These are phyloP conservation scores for Poronia punctata DNA, from an alignment of 495 filamentous ascomycete genomes.

Conservation along the genomic window DNA sequence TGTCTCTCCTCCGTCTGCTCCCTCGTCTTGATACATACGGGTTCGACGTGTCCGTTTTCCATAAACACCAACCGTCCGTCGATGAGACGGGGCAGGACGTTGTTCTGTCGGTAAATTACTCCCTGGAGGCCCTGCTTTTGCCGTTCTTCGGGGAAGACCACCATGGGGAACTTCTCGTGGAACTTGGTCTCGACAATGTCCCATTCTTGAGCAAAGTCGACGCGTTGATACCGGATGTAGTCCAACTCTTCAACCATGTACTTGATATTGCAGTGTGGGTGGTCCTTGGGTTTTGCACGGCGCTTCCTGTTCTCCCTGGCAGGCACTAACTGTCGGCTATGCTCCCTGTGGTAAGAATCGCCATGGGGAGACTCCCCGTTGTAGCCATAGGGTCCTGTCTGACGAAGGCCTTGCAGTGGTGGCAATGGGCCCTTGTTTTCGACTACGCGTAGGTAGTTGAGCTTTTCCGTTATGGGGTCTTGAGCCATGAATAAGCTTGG, in stretches of 20 bases:
- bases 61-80: constrained; percentile 20
- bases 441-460: constrained; percentile 11
- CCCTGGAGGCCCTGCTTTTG: constrained; percentile 26
- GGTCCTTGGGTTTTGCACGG: not conserved
- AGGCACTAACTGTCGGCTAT: constrained; percentile 1
- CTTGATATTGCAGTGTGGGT: constrained; percentile 25
- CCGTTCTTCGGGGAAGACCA: constrained; percentile 12
- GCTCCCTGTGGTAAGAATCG: not conserved
- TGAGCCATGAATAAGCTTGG: not conserved
- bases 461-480: constrained; percentile 19
- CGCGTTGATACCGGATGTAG: constrained; percentile 29
- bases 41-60: constrained; percentile 15
- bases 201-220: constrained; percentile 31
- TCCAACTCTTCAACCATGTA: constrained; percentile 27
- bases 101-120: constrained; percentile 33
- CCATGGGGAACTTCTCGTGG: constrained; percentile 21
- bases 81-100: constrained; percentile 14
- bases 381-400: too few relatives aligned
- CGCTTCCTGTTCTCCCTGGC: not conserved
- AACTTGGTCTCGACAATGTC: constrained; percentile 20
- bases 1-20: constrained; percentile 12
- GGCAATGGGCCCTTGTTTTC: constrained; percentile 12
- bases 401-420: constrained; percentile 5
- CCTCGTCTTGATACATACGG: constrained; percentile 6
- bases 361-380: constrained; percentile 8